Percentiles rank a stretch among this genome's conserved stretches.
phyloP scores from a whole-genome alignment of 495 filamentous ascomycete genomes.

The Tuber aestivum region DNA sequence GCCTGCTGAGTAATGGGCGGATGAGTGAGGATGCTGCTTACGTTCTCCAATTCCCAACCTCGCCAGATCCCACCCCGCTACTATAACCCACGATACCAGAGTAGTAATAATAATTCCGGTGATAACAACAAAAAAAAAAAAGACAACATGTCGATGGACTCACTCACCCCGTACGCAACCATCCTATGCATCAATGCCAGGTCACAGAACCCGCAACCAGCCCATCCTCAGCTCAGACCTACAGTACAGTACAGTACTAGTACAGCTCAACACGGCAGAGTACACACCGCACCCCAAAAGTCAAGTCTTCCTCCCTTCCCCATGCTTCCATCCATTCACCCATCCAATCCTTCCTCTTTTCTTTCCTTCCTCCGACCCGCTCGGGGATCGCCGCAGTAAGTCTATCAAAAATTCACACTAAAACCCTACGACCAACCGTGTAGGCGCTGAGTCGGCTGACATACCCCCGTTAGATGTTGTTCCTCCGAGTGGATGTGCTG shows the following conservation, averaged over 20 bases:
- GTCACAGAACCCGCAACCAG: neutral
- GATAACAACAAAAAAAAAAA: neutral
- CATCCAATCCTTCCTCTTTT: neutral
- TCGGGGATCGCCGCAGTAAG: neutral
- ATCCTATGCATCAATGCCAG: neutral
- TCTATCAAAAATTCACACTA: neutral
- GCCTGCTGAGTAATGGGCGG: neutral
- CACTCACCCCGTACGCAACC: neutral
- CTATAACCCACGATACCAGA: neutral
- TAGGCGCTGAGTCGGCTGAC: neutral
- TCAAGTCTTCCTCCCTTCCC: neutral
- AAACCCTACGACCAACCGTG: neutral
- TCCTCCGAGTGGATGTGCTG: neutral
- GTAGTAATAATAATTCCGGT: neutral
- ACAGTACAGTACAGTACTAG: too few relatives aligned
- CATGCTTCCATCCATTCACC: neutral
- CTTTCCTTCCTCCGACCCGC: neutral
- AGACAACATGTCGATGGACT: neutral
- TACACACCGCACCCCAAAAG: neutral
- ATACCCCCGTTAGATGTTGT: neutral
- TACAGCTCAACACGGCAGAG: neutral
- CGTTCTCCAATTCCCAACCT: neutral
- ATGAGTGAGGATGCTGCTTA: neutral
- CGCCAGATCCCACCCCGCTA: neutral
- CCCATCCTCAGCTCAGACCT: neutral